Percentiles rank a stretch among this genome's conserved stretches.
Evolutionary conservation across 345 rosid species (phyloP).

Genomic region (Populus simonii): DNA sequence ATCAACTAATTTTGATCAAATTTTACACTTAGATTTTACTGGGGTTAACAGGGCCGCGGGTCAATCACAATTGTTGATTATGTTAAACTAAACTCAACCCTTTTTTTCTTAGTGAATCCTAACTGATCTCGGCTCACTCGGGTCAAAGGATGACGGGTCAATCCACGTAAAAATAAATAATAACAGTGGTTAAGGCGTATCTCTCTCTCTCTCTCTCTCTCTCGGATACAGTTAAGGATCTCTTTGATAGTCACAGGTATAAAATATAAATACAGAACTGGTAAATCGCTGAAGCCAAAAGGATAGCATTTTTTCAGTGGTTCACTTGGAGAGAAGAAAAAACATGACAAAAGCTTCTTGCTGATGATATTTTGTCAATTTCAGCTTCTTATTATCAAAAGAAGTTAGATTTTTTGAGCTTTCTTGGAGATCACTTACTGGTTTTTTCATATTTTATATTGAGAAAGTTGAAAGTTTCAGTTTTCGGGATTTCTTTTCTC

Average conservation of each 20-base stretch:
- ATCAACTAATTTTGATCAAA: no score
- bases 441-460: neutral
- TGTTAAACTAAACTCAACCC: no score
- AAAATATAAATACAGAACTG: neutral
- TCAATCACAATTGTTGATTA: no score
- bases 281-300: neutral
- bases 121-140: no score
- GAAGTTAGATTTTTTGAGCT: neutral
- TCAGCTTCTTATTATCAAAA: slow-evolving; percentile 1
- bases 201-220: neutral
- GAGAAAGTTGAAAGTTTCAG: neutral
- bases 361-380: neutral
- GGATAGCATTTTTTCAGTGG: neutral
- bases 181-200: no score
- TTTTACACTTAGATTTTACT: no score
- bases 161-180: no score
- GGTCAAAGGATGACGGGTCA: no score
- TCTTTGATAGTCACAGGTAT: neutral
- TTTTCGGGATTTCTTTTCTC: neutral
- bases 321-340: neutral
- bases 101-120: no score
- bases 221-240: neutral
- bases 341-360: neutral
- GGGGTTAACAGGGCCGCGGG: no score
- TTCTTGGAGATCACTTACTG: neutral